phyloP scores from a whole-genome alignment of 192 early-diverging fungal genomes.

The Mortierella alpina region DNA sequence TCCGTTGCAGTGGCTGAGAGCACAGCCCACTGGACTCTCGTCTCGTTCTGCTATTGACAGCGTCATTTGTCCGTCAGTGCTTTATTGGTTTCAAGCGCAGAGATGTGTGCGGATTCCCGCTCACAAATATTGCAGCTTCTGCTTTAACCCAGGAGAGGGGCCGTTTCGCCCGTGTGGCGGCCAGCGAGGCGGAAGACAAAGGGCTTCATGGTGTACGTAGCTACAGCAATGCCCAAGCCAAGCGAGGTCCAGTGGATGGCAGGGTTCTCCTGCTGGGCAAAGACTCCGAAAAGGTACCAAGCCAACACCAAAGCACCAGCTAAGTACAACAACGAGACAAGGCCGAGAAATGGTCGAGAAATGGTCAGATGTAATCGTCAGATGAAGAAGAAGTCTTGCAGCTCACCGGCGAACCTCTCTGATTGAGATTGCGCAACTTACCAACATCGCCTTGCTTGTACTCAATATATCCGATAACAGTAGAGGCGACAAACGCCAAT shows the following conservation, averaged over 20 bases:
- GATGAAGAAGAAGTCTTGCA: neutral
- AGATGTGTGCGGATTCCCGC: too few species aligned
- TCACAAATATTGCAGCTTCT: too few species aligned
- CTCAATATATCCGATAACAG: constrained; percentile 71
- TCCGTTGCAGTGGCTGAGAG: too few species aligned
- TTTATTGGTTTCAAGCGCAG: too few species aligned
- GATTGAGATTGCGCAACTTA: neutral
- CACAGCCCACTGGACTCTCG: too few species aligned
- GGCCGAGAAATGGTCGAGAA: neutral
- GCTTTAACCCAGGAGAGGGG: constrained; percentile 64
- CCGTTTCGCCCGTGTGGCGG: constrained; percentile 49
- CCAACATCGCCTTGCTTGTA: constrained; percentile 66
- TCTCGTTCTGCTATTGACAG: too few species aligned
- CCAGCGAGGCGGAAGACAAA: constrained; percentile 55
- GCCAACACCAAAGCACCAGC: constrained; percentile 73
- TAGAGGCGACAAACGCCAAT: constrained; percentile 62
- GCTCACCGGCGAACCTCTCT: neutral
- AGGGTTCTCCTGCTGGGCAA: constrained; percentile 53
- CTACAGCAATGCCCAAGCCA: constrained; percentile 56
- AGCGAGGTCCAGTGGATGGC: constrained; percentile 64
- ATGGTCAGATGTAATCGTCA: neutral
- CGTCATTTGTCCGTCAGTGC: too few species aligned
- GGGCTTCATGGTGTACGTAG: constrained; percentile 57
- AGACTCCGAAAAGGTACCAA: constrained; percentile 65
- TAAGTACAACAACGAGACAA: neutral